Conservation (phyloP, 495 filamentous ascomycete species). For the Terfezia boudieri region DNA sequence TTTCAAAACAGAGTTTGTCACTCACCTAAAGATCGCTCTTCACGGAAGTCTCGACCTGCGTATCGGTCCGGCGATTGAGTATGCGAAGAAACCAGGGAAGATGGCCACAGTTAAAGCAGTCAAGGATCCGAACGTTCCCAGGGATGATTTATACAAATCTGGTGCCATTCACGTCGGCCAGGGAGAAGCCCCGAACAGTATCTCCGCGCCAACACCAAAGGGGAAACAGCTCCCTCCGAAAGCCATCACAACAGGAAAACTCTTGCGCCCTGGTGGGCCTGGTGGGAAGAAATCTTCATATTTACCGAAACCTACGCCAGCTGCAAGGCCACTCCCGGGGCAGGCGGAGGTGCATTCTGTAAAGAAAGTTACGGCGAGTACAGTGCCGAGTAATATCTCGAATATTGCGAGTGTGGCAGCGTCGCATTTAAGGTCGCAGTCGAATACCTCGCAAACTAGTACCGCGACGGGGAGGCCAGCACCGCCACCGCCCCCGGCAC, state of each 20-base stretch:
- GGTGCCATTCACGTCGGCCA: conserved; percentile 64
- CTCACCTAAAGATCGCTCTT: conserved; percentile 53
- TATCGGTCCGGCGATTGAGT: conserved; percentile 69
- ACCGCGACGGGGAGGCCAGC: conserved; percentile 11
- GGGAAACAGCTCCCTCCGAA: conserved; percentile 62
- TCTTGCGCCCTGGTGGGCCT: conserved; percentile 76
- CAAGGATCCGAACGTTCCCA: conserved; percentile 52
- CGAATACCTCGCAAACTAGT: not conserved
- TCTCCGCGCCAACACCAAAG: conserved; percentile 66
- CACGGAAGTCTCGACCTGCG: conserved; percentile 53
- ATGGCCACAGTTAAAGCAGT: conserved; percentile 62
- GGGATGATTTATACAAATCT: conserved; percentile 80
- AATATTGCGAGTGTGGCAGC: conserved; percentile 2
- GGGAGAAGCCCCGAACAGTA: conserved; percentile 64
- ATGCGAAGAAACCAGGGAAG: conserved; percentile 96
- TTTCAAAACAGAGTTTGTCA: conserved; percentile 95
- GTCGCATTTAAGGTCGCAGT: not conserved
- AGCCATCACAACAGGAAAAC: conserved; percentile 74
- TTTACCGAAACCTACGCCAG: conserved; percentile 18
- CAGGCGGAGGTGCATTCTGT: conserved; percentile 26
- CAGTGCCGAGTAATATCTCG: conserved; percentile 22
- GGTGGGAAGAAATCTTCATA: conserved; percentile 45
- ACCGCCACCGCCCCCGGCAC: conserved; percentile 44
- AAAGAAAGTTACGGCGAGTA: conserved; percentile 22
- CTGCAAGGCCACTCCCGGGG: conserved; percentile 22